Evolutionary conservation across 371 early-diverging fungal genomes (phyloP), one percentile per base, ranked within the genome.

Genomic region (Rhizomucor miehei): DNA sequence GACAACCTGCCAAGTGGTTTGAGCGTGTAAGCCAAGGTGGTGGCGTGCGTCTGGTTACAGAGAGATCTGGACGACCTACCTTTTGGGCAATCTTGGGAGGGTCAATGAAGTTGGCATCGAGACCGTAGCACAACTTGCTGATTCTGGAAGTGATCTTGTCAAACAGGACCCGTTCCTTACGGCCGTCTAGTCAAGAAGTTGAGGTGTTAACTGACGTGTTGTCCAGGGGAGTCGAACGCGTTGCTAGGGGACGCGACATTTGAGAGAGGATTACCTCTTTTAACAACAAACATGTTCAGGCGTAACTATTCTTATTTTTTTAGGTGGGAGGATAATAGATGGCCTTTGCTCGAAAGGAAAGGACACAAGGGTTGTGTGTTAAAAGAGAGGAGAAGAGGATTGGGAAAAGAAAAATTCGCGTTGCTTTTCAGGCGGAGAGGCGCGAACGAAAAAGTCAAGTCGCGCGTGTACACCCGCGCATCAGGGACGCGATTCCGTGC

Each of bases 131-230:
- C 24, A 98, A 86, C 77, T 95, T 96, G 66, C 76, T 81, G 66
- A 98, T 90, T 52, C 95, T 82, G 10, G 89, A 84, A 8, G 94
- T 93, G 44, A 78, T 78, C 65, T 98, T 98, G 84, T 97, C 97
- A 67, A 98, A 98, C 45, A 88, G 87, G 14, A 98, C 98, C 39
- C 79, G 78, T 64, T 98, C 98, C 65, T 86, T 82, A 57, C 90
- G 85, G 40, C 98, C 94, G 72, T 92, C 89, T 87, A 63, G 14
- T 38, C 12, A 20, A 50, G 29, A 40, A 3, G 36, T n/a, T 36
- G 48, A 17, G 25, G 24, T 53, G 38, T 39, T 49, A 5, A 48
- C 39, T 20, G 48, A 45, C 34, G 12, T n/a, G 38, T 23, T 45
- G 19, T 12, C 40, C 25, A 59, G 40, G 39, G 44, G 5, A 29